Base-by-base conservation (phyloP, 768 basidiomycete species). In the Galerina sulciceps region DNA sequence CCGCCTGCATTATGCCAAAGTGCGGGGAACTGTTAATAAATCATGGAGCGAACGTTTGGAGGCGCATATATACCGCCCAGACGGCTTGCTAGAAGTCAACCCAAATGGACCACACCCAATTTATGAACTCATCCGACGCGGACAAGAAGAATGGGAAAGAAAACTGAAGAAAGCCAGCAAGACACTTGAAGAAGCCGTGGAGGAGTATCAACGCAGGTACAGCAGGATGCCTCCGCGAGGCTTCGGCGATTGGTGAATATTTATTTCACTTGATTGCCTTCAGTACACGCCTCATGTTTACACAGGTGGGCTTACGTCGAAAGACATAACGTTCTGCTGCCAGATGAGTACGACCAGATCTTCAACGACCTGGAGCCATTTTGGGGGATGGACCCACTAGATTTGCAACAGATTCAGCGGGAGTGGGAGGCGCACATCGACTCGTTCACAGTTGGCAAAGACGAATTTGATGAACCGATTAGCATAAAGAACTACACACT, bases 321-420 rank as follows among this genome's bases (percentile, higher is more conserved):
- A 65, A 76, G 82, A 45, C 81, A 93, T 71, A 73, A 83, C 8
- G 86, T 93, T 31, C 83, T 85, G 64, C 84, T 95, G 42, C 81
- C 90, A 15, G 94, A 96, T 71, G 94, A 96, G 67, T 96, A 93
- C 67, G 91, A 91, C 66, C 79, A 81, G 45, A 84, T 95, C 26
- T 68, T 81, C 52, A 74, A 80, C 47, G 94, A 96, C 71, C 75
- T 97, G 17, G 85, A 85, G 48, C 93, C 91, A 0, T 96, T 90
- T 71, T 94, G 89, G 87, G 78, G 83, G 1, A 76, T 95, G 61
- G 64, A 73, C 31, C 79, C 80, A 6, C 53, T 47, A 6, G 77
- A 77, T 36, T 61, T 81, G 31, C 75, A 71, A 38, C 59, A 55
- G 13, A 71, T 77, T 6, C 71, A 77, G 58, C 51, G 61, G 10